These are phyloP conservation scores for Tricholoma sp. DNA, from an alignment of 768 basidiomycete genomes.

Conservation along the genomic window DNA sequence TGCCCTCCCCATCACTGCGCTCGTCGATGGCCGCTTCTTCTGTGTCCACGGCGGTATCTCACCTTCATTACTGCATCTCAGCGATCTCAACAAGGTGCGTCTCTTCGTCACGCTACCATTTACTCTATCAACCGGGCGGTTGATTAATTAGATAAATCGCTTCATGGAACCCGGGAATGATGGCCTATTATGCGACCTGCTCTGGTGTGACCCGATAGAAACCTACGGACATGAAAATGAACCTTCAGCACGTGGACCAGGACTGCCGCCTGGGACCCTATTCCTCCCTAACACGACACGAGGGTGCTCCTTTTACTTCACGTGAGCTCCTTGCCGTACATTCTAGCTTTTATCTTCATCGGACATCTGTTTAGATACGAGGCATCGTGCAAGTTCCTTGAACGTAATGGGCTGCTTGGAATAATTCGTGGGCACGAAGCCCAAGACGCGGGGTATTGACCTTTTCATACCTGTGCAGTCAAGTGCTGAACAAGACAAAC, in stretches of 20 bases:
- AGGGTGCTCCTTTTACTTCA: constrained; percentile 91
- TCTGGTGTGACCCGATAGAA: constrained; percentile 93
- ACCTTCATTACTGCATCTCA: constrained; percentile 74
- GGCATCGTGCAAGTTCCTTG: constrained; percentile 90
- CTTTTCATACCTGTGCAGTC: neutral
- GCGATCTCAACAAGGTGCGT: constrained; percentile 64
- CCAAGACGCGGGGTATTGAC: constrained; percentile 83
- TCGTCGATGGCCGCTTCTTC: constrained; percentile 94
- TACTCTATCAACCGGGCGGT: constrained; percentile 6
- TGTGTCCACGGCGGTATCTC: constrained; percentile 97
- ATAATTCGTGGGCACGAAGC: constrained; percentile 97
- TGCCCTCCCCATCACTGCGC: constrained; percentile 82
- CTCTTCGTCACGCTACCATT: neutral
- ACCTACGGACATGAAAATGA: constrained; percentile 84
- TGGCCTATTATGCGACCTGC: constrained; percentile 88
- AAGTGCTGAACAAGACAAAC: neutral
- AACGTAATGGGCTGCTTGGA: constrained; percentile 85
- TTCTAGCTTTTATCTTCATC: constrained; percentile 23
- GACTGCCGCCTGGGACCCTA: constrained; percentile 50
- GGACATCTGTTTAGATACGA: constrained; percentile 44
- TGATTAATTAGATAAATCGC: constrained; percentile 66
- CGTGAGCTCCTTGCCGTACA: constrained; percentile 44
- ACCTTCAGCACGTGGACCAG: constrained; percentile 40
- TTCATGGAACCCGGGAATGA: constrained; percentile 91
- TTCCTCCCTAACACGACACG: constrained; percentile 80